These are phyloP conservation scores for Mycocentrospora acerina DNA, from an alignment of 2,329 filamentous ascomycete genomes.

Conservation along the genomic window DNA sequence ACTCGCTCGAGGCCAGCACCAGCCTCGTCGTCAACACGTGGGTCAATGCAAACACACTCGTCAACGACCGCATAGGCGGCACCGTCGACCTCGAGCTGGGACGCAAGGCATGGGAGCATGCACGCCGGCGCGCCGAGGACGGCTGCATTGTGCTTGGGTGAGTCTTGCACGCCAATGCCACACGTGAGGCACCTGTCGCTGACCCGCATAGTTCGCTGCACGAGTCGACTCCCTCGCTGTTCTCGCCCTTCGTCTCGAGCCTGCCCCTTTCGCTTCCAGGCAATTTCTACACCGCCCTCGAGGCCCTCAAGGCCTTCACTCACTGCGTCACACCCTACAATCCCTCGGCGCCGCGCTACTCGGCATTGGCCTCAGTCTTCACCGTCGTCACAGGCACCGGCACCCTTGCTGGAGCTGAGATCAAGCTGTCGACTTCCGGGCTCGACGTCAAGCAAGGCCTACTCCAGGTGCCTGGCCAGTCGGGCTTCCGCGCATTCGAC, in stretches of 20 bases:
- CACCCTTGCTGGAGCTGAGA: conserved; percentile 70
- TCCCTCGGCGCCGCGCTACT: conserved; percentile 78
- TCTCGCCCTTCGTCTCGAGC: conserved; percentile 77
- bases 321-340: conserved; percentile 87
- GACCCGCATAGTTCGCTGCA: conserved; percentile 72
- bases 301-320: conserved; percentile 82
- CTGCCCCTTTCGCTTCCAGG: conserved; percentile 78
- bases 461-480: conserved; percentile 73
- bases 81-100: conserved; percentile 80
- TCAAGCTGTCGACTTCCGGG: conserved; percentile 82
- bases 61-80: conserved; percentile 70
- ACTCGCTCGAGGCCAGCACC: conserved; percentile 83
- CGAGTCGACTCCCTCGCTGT: conserved; percentile 79
- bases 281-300: conserved; percentile 74
- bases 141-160: conserved; percentile 89
- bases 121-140: conserved; percentile 89
- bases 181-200: conserved; percentile 6
- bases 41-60: conserved; percentile 75
- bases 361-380: conserved; percentile 76
- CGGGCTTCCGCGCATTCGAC: conserved; percentile 89
- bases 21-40: conserved; percentile 95
- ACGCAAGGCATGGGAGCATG: conserved; percentile 91
- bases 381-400: conserved; percentile 75
- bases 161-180: conserved; percentile 31
- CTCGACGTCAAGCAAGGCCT: conserved; percentile 82